Evolutionary conservation across 345 rosid genomes (phyloP), one percentile per base, ranked within the genome.

Genomic region (Eucalyptus melliodora): DNA sequence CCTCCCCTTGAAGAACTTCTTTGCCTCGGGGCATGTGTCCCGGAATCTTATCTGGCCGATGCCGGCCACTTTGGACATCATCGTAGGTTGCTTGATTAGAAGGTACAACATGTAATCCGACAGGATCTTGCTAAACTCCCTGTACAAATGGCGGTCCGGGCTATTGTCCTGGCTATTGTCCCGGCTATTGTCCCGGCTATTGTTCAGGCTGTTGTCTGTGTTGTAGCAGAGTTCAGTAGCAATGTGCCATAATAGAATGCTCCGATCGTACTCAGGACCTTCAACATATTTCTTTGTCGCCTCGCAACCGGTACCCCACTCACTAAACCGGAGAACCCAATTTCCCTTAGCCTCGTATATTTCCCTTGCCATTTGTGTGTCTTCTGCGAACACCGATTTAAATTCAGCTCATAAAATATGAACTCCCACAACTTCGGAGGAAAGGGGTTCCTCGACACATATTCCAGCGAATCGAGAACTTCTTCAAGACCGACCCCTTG

Each of bases 311-410:
- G 8, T n/a, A 8, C 86, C 88, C 7, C n/a, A 50, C 13, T 65
- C 88, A 26, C 34, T 9, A 16, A 90, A 90, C 7, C 89, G 89
- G 26, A 95, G 93, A 59, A 91, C 89, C 94, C 93, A 91, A 3
- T 96, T 95, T 5, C 96, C 97, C 97, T 88, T 93, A 9, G 96
- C 95, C 2, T 93, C 83, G 50, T 91, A 91, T 40, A 94, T 92
- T 89, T 90, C 91, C 93, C 90, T 93, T 44, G 93, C 93, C 27
- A 88, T 87, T 67, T 93, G 92, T 10, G 90, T 86, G 86, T 94
- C 90, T 6, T 92, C 92, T 42, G 93, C 93, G 3, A 60, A 87
- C 1, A 34, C 27, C 12, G 95, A 93, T 60, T 94, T 96, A 9
- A 50, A 23, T 30, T 50, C 56, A 50, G 88, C 91, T 95, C 93